Conservation (phyloP, 805 yeast genomes). For the Pichia scutulata region DNA sequence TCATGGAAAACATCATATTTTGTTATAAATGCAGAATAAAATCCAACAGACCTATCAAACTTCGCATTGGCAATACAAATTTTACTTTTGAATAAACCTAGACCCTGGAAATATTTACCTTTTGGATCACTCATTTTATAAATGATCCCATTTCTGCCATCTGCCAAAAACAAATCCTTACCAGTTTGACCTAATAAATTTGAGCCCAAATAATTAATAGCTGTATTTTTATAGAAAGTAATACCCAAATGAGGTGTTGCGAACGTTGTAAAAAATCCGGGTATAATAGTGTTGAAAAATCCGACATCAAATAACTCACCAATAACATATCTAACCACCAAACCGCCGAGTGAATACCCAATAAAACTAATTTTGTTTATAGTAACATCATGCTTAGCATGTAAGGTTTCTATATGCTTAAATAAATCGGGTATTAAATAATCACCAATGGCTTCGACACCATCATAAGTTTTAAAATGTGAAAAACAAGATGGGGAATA, state of each 20-base stretch:
- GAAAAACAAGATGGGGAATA: slow-evolving; percentile 54
- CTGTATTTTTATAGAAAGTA: slow-evolving; percentile 35
- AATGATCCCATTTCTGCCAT: slow-evolving; percentile 40
- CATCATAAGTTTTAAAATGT: slow-evolving; percentile 77
- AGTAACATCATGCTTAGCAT: slow-evolving; percentile 25
- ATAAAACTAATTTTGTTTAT: slow-evolving; percentile 59
- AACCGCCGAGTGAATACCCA: slow-evolving; percentile 89
- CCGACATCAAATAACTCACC: slow-evolving; percentile 40
- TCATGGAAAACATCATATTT: slow-evolving; percentile 63
- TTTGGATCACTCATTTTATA: slow-evolving; percentile 46
- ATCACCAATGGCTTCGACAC: slow-evolving; percentile 65
- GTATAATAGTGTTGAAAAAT: slow-evolving; percentile 51
- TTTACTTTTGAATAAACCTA: slow-evolving; percentile 48
- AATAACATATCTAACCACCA: slow-evolving; percentile 71
- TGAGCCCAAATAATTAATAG: slow-evolving; percentile 47
- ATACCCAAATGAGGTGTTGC: slow-evolving; percentile 75
- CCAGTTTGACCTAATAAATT: slow-evolving; percentile 62
- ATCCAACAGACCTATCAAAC: slow-evolving; percentile 83
- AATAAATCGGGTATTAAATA: slow-evolving; percentile 62
- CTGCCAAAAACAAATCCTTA: slow-evolving; percentile 53
- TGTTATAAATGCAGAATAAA: slow-evolving; percentile 74
- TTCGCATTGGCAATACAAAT: slow-evolving; percentile 64
- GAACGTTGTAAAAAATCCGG: slow-evolving; percentile 58
- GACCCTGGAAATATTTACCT: slow-evolving; percentile 44
- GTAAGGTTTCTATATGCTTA: slow-evolving; percentile 31